Conservation (phyloP, 257 asterid genomes). For the Verbena officinalis region DNA sequence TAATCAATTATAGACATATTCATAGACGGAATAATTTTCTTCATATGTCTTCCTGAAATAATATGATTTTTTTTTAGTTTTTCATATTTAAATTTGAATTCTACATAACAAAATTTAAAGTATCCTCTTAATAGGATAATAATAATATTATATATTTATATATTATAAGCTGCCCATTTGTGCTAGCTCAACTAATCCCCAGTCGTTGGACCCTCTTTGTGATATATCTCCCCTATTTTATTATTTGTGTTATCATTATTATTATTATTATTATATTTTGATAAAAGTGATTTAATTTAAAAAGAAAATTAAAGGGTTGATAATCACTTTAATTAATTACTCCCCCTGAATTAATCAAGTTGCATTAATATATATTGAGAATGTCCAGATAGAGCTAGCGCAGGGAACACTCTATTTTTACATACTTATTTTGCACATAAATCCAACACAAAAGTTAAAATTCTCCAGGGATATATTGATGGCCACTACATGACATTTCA, state of each 20-base stretch:
- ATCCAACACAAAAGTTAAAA: conserved; percentile 44
- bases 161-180: too few relatives aligned
- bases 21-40: too few relatives aligned
- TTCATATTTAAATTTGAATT: too few relatives aligned
- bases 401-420: conserved; percentile 15
- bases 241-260: too few relatives aligned
- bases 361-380: conserved; percentile 5
- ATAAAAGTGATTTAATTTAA: neutral
- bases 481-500: conserved; percentile 48
- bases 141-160: too few relatives aligned
- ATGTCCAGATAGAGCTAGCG: conserved; percentile 29
- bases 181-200: conserved; percentile 19
- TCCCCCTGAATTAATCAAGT: neutral
- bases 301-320: neutral
- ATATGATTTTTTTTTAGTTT: too few relatives aligned
- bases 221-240: conserved; percentile 17
- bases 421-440: conserved; percentile 30
- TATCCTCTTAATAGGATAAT: too few relatives aligned
- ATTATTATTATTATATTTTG: neutral
- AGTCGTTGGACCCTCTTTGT: neutral
- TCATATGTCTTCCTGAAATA: too few relatives aligned
- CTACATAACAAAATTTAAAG: too few relatives aligned
- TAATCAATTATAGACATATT: too few relatives aligned
- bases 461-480: conserved; percentile 48
- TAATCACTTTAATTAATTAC: neutral